Conservation (phyloP, 2,329 filamentous ascomycete genomes). For the Xylaria sp. region DNA sequence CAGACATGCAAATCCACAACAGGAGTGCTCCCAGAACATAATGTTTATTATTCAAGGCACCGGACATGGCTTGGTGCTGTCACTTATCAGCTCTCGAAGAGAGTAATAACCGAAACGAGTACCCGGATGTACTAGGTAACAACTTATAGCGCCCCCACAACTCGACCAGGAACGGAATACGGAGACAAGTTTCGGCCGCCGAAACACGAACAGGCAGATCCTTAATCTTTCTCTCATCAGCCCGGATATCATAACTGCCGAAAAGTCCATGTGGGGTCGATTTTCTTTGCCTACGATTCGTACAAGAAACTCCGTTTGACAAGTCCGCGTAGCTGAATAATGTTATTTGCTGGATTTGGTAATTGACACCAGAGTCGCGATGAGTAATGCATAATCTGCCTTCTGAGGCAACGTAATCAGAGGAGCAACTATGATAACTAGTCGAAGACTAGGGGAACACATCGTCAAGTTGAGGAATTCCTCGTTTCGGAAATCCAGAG, state of each 20-base stretch:
- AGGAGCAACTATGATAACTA: not conserved
- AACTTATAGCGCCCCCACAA: not conserved
- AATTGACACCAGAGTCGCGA: slow-evolving; percentile 5
- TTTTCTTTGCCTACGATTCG: not conserved
- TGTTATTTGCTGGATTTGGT: slow-evolving; percentile 29
- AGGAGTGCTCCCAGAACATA: not conserved
- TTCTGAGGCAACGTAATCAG: not conserved
- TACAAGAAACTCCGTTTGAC: not conserved
- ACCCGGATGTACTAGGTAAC: not conserved
- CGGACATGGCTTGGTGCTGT: not conserved
- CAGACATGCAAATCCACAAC: not conserved
- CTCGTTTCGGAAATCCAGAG: not conserved
- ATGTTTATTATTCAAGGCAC: not conserved
- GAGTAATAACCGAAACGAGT: not conserved
- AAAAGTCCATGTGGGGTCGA: slow-evolving; percentile 9
- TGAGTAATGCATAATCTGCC: not conserved
- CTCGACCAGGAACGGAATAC: not conserved
- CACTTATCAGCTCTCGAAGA: not conserved
- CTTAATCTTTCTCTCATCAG: not conserved
- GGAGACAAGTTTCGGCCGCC: slow-evolving; percentile 8
- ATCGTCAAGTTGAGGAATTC: not conserved
- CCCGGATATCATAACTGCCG: slow-evolving; percentile 26
- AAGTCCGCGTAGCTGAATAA: slow-evolving; percentile 15
- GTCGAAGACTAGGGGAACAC: not conserved
- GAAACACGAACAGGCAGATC: slow-evolving; percentile 1